A percentile compares a stretch with the other conserved stretches of the same genome.
Evolutionary conservation across 768 basidiomycete species (phyloP).

Genomic region (Psilocybe tampanensis): DNA sequence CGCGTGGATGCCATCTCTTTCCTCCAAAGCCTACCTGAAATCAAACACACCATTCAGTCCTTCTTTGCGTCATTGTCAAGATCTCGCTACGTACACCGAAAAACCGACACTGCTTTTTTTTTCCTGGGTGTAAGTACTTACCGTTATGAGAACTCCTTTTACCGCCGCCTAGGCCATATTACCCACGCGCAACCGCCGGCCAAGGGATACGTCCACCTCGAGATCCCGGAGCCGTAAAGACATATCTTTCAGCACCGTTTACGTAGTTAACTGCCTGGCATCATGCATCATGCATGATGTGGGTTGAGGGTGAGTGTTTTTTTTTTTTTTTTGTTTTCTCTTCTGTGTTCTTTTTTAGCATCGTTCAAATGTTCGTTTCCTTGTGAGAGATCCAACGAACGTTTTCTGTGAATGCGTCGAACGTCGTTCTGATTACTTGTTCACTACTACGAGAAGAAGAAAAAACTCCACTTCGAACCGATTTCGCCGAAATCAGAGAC

Average conservation of each 20-base stretch:
- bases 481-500: too few relatives aligned
- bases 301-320: too few relatives aligned
- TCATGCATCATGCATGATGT: background rate
- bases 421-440: too few relatives aligned
- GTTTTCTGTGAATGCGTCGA: too few relatives aligned
- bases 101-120: background rate
- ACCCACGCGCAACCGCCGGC: background rate
- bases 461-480: too few relatives aligned
- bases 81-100: background rate
- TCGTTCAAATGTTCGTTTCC: too few relatives aligned
- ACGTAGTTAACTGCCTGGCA: background rate
- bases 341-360: too few relatives aligned
- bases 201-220: background rate
- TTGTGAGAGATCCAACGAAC: too few relatives aligned
- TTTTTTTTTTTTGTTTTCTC: too few relatives aligned
- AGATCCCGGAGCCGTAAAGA: background rate
- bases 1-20: background rate
- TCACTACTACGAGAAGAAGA: too few relatives aligned
- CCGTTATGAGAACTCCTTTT: too few relatives aligned
- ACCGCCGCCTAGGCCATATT: background rate
- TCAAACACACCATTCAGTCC: background rate
- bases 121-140: background rate
- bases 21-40: background rate
- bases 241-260: background rate
- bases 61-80: background rate